Evolutionary conservation across 140 eudicot species (phyloP).

Genomic region (Bidens hawaiensis): DNA sequence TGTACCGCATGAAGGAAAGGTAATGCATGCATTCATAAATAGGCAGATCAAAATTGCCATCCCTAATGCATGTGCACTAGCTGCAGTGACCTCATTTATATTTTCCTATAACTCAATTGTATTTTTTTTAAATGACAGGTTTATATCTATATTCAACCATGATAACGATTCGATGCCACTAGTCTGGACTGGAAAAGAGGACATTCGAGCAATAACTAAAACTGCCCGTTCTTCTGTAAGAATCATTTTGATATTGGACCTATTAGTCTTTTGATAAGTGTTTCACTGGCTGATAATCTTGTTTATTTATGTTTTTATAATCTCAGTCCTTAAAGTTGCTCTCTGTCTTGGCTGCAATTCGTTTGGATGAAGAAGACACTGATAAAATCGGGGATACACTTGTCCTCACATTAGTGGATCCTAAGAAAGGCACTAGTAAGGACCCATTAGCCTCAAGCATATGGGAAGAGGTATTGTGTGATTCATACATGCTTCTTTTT

Average conservation of each 20-base stretch:
- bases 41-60: background rate
- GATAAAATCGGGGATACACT: conserved; percentile 62
- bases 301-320: conserved; percentile 3
- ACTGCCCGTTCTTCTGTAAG: conserved; percentile 91
- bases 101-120: background rate
- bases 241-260: conserved; percentile 9
- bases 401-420: conserved; percentile 53
- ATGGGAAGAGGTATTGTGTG: conserved; percentile 75
- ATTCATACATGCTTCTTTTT: background rate
- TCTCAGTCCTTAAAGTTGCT: conserved; percentile 82
- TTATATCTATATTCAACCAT: conserved; percentile 78
- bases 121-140: conserved; percentile 41
- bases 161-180: conserved; percentile 98
- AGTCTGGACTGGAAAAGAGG: conserved; percentile 99
- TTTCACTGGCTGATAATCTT: background rate
- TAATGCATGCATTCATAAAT: conserved; percentile 13
- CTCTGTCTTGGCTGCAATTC: conserved; percentile 77
- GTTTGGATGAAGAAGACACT: conserved; percentile 57
- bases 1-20: conserved; percentile 98
- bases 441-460: conserved; percentile 95
- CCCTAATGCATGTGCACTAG: background rate
- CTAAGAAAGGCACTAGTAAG: conserved; percentile 39
- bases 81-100: background rate
- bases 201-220: conserved; percentile 88
- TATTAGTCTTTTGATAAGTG: background rate